Evolutionary conservation across 2,329 filamentous ascomycete species (phyloP).

Genomic region (Sphaerostilbella broomeana): DNA sequence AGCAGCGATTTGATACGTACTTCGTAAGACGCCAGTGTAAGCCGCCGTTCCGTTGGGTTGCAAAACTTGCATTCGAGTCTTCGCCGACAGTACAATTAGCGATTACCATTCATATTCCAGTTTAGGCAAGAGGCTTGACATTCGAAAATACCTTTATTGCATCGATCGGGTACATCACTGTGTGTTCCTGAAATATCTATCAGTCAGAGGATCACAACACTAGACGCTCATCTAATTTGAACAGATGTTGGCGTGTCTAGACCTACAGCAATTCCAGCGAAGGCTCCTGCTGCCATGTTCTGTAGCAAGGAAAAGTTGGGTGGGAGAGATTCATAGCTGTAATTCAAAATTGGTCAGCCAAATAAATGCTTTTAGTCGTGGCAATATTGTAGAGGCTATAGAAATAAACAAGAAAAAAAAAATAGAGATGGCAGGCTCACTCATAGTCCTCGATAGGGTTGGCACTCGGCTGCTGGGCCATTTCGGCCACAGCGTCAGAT

Average conservation of each 20-base stretch:
- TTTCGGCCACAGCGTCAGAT: slow-evolving; percentile 60
- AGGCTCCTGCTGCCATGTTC: slow-evolving; percentile 94
- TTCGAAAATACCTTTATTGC: slow-evolving; percentile 87
- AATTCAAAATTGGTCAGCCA: slow-evolving; percentile 2
- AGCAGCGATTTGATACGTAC: slow-evolving; percentile 84
- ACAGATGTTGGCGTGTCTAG: no score
- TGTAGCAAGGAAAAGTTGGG: slow-evolving; percentile 89
- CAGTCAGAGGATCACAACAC: no score
- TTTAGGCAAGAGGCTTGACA: no score
- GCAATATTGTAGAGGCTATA: no score
- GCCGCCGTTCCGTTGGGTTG: slow-evolving; percentile 74
- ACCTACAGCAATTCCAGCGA: slow-evolving; percentile 88
- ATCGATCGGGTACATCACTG: slow-evolving; percentile 98
- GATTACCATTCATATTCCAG: no score
- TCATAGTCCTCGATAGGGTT: slow-evolving; percentile 60
- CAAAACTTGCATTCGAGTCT: slow-evolving; percentile 98
- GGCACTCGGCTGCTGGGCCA: slow-evolving; percentile 63
- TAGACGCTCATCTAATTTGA: no score
- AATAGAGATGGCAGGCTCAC: slow-evolving; percentile 34
- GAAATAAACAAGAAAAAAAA: not conserved
- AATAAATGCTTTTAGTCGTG: no score
- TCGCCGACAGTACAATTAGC: slow-evolving; percentile 7
- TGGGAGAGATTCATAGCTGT: slow-evolving; percentile 85
- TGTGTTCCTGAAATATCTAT: slow-evolving; percentile 66
- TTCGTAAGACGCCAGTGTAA: slow-evolving; percentile 86